These are phyloP conservation scores for Ophioceras dolichostomum DNA, from an alignment of 2,329 filamentous ascomycete species.

Conservation along the genomic window DNA sequence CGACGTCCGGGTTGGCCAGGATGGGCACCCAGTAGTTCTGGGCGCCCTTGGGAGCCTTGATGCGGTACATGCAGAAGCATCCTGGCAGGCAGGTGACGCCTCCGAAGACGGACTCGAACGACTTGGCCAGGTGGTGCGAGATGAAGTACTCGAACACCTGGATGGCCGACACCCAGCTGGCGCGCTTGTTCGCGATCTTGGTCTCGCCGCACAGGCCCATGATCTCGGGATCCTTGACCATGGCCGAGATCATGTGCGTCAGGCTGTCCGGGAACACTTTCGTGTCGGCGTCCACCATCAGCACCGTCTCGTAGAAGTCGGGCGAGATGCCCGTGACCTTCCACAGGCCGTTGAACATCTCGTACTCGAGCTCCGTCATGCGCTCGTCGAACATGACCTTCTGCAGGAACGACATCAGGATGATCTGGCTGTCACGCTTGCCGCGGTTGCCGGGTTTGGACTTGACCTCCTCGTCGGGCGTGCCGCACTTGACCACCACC, in stretches of 20 bases:
- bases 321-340: constrained; percentile 97
- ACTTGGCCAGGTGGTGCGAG: constrained; percentile 92
- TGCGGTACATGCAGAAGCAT: constrained; percentile 99
- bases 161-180: constrained; percentile 92
- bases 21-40: constrained; percentile 99
- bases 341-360: constrained; percentile 99
- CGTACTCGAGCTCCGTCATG: constrained; percentile 98
- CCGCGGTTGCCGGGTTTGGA: constrained; percentile 93
- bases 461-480: constrained; percentile 68
- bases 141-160: constrained; percentile 99
- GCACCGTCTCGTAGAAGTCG: constrained; percentile 93
- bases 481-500: constrained; percentile 89
- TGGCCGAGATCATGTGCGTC: constrained; percentile 97
- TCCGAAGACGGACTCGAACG: constrained; percentile 96
- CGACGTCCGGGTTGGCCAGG: constrained; percentile 92
- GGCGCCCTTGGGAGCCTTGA: constrained; percentile 95
- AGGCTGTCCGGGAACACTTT: constrained; percentile 98
- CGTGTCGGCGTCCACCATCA: constrained; percentile 99
- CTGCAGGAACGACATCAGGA: constrained; percentile 97
- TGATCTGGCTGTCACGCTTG: constrained; percentile 98
- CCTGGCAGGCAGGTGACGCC: constrained; percentile 97
- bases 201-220: constrained; percentile 99
- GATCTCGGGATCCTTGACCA: constrained; percentile 98
- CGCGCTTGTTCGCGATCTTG: constrained; percentile 97
- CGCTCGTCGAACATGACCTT: constrained; percentile 99